A percentile compares a stretch with the other conserved stretches of the same genome.
Evolutionary conservation across 2,329 filamentous ascomycete species (phyloP).

Genomic region (Purpureocillium takamizusanense): DNA sequence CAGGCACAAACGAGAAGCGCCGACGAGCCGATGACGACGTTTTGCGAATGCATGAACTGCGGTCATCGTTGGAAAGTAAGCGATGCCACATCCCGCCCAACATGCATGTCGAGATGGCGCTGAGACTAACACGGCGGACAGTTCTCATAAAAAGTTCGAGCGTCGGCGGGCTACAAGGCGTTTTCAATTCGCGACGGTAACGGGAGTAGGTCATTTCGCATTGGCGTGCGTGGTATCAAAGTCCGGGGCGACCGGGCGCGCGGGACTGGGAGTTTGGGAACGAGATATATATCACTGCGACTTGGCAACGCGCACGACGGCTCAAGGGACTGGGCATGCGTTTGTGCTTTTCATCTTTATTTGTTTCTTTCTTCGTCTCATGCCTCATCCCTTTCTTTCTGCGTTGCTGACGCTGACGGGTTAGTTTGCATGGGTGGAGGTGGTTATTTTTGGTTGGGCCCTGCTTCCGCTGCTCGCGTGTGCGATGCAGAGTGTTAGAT

Average conservation of each 20-base stretch:
- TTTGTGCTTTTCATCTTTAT: neutral
- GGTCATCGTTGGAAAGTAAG: conserved; percentile 65
- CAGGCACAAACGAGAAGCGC: conserved; percentile 93
- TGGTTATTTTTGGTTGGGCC: too few relatives aligned
- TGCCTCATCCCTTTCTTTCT: too few relatives aligned
- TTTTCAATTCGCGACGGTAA: conserved; percentile 12
- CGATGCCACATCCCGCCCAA: neutral
- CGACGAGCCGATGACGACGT: conserved; percentile 84
- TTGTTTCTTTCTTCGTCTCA: neutral
- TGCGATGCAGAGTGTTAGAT: too few relatives aligned
- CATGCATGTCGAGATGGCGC: too few relatives aligned
- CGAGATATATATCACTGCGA: neutral
- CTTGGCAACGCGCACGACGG: neutral
- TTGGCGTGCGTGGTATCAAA: neutral
- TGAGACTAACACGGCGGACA: neutral
- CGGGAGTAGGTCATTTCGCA: neutral
- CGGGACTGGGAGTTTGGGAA: conserved; percentile 1
- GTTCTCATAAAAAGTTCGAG: conserved; percentile 12
- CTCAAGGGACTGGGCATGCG: neutral
- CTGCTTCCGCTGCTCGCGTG: too few relatives aligned
- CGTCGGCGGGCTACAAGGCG: conserved; percentile 2
- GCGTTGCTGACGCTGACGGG: too few relatives aligned
- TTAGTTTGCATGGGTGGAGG: too few relatives aligned
- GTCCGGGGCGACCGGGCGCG: neutral
- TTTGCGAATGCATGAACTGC: conserved; percentile 63